Base-by-base conservation (phyloP, 352 stramenopile species). In the Plasmopara muralis region DNA sequence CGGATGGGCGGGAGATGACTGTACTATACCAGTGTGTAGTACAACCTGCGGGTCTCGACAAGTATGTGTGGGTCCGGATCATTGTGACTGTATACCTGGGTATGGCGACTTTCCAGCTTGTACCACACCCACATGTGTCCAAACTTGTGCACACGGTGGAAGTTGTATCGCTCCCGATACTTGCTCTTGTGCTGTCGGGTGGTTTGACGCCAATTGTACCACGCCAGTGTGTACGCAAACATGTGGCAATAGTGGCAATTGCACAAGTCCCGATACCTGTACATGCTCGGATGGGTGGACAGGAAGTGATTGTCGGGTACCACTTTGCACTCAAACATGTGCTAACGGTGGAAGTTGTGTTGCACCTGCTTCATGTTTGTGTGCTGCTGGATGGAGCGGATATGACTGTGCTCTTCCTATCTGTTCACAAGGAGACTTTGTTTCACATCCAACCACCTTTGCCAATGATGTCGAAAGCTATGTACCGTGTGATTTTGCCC, bases 171-270 rank as follows among this genome's bases (percentile, higher is more conserved):
- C 89, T 6, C 95, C 95, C 2, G 95, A 98, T 61, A 97, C 93
- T 2, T 99, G 95, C 55, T 48, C 64, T 2, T 99, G 95, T 60
- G 33, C 57, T 9, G 48, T 53, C 6, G 95, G 95, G 0, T 99
- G 95, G 95, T 98, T 98, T 56, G 95, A 98, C 55, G 50, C 87
- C 0, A 98, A 98, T 64, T 99, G 95, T 64, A 98, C 93, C 2
- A 98, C 95, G 5, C 95, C 95, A 0, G 93, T 98, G 16, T 98
- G 95, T 53, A 50, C 72, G 6, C 87, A 98, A 64, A 99, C 95
- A 8, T 99, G 95, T 67, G 95, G 93, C 0, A 99, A 99, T 64
- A 85, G 87, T 14, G 95, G 89, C 0, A 98, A 98, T 53, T 99
- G 95, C 61, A 98, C 90, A 7, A 78, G 74, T 3, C 89, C 93